These are phyloP conservation scores for Phytopythium mirpurense DNA, from an alignment of 352 stramenopile genomes.

Conservation along the genomic window DNA sequence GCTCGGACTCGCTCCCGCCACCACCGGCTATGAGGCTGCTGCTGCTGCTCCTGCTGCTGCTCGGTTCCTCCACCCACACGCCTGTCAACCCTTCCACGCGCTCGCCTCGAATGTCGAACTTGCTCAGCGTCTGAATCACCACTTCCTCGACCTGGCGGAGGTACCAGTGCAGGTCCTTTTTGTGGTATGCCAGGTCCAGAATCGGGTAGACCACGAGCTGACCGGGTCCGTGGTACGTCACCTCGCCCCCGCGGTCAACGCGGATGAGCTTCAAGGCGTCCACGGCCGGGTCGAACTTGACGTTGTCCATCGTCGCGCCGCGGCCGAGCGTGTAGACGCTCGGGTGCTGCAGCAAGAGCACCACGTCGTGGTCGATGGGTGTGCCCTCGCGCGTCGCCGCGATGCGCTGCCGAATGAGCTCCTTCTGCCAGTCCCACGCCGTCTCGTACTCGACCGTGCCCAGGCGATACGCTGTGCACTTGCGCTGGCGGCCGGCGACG, in stretches of 20 bases:
- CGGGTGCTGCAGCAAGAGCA: conserved; percentile 75
- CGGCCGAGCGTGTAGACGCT: conserved; percentile 96
- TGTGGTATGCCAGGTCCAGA: conserved; percentile 92
- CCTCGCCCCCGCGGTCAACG: conserved; percentile 98
- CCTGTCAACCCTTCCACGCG: conserved; percentile 91
- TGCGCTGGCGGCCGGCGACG: conserved; percentile 15
- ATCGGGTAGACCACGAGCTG: conserved; percentile 98
- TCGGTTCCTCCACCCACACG: conserved; percentile 92
- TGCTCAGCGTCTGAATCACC: conserved; percentile 89
- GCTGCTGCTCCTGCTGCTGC: conserved; percentile 8
- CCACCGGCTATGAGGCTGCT: neutral
- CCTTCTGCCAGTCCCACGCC: conserved; percentile 85
- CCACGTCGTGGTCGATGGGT: conserved; percentile 45
- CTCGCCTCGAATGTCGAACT: conserved; percentile 84
- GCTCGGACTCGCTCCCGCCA: conserved; percentile 21
- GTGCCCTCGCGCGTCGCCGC: conserved; percentile 32
- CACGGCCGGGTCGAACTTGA: conserved; percentile 70
- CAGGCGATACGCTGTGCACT: conserved; percentile 65
- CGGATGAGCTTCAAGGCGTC: conserved; percentile 89
- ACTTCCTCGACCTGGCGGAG: conserved; percentile 94
- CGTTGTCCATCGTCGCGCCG: conserved; percentile 89
- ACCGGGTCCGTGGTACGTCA: conserved; percentile 98
- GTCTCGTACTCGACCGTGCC: conserved; percentile 78
- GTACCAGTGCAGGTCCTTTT: conserved; percentile 98
- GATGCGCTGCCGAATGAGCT: conserved; percentile 80